These are phyloP conservation scores for Alternaria arbusti DNA, from an alignment of 2,329 filamentous ascomycete species.

Conservation along the genomic window DNA sequence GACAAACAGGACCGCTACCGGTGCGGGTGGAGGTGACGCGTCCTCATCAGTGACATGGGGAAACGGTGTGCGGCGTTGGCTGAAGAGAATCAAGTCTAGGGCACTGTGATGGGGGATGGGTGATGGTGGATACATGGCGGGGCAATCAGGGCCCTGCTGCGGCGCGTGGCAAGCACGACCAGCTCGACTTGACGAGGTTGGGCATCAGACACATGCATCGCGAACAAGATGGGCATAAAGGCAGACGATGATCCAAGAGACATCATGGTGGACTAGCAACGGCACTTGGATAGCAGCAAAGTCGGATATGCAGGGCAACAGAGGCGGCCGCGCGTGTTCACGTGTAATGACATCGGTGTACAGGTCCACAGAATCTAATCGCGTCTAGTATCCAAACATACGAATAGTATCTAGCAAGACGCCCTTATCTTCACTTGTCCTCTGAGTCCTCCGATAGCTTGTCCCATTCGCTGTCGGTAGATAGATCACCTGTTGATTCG, in stretches of 20 bases:
- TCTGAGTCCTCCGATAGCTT: conserved; percentile 71
- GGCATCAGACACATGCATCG: conserved; percentile 16
- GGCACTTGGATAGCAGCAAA: background rate
- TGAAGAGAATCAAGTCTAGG: conserved; percentile 12
- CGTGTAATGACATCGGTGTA: conserved; percentile 21
- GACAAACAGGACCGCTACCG: conserved; percentile 25
- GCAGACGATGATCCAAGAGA: background rate
- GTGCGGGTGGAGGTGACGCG: conserved; percentile 25
- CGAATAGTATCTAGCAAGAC: conserved; percentile 8
- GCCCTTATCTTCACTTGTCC: conserved; percentile 34
- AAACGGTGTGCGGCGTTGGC: conserved; percentile 18
- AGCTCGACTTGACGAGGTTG: conserved; percentile 8
- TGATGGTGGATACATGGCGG: conserved; percentile 31
- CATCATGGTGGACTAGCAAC: background rate
- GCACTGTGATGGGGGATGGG: conserved; percentile 36
- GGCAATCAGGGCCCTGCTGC: conserved; percentile 21
- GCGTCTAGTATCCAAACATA: conserved; percentile 15
- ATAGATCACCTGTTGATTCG: conserved; percentile 63
- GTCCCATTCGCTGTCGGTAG: conserved; percentile 98
- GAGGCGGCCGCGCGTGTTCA: conserved; percentile 30
- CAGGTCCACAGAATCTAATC: conserved; percentile 9
- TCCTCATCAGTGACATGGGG: conserved; percentile 38
- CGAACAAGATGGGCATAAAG: background rate
- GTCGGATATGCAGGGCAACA: conserved; percentile 11
- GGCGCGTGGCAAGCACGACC: conserved; percentile 5